Evolutionary conservation across 2,329 filamentous ascomycete genomes (phyloP), one percentile per base, ranked within the genome.

Genomic region (Sarocladium brachiariae): DNA sequence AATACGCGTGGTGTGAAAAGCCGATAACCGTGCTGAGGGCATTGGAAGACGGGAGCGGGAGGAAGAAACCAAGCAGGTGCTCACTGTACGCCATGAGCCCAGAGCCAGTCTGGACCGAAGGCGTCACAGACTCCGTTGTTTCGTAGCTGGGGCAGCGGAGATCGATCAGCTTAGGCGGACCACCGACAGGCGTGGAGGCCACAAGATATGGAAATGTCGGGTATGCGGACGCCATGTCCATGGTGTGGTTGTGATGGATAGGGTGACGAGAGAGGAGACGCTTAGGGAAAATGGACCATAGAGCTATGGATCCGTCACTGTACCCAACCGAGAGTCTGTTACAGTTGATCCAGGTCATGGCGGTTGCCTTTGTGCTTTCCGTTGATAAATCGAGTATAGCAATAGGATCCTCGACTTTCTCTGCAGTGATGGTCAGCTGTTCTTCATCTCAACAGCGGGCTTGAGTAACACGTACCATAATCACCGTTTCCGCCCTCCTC

Each of bases 321-420:
- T 81, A 77, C 46, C 77, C 79, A 25, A 78, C 64, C 0, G 70
- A 75, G 34, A 83, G 63, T 19, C 77, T 73, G 57, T 81, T 81
- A 55, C 71, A 69, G 52, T 72, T 75, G 30, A 74, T 63, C 79
- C 79, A 83, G 10, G 76, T 69, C 49, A 82, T 69, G 52, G 73
- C 71, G 14, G 76, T 80, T 24, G 75, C 73, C 66, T 35, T 63
- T 39, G 66, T 65, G 51, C 73, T 66, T 59, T 81, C 77, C 13
- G 70, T 64, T 0, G 64, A 61, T 4, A 79, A 64, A 16, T 63
- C 65, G 13, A 82, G 65, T 0, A 65, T 66, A 2, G 71, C 70
- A 38, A 77, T 60, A 1, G 75, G 68, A 1, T 66, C 56, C 10
- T 73, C 59, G 2, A 78, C 60, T 55, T 69, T 69, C 51, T 74